Conservation (phyloP, 1,284 basidiomycete species). For the Malassezia vespertilionis region DNA sequence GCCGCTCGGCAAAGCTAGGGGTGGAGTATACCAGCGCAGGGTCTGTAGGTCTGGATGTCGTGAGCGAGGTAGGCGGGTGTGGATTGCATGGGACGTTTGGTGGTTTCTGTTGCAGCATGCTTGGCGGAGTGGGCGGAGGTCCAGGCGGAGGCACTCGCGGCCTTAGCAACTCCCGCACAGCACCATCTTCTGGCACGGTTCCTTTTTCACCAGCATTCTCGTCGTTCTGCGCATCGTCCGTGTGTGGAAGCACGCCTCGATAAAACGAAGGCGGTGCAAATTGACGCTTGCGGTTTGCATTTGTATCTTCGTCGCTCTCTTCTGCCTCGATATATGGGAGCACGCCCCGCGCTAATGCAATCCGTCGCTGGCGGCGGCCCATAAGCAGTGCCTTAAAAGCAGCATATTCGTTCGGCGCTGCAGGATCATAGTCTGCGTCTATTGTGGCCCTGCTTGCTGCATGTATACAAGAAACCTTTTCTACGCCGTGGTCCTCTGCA, state of each 20-base stretch:
- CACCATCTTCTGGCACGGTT: no score
- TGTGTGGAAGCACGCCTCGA: no score
- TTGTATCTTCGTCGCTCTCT: conserved; percentile 4
- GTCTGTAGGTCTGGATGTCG: neutral
- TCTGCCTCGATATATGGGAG: conserved; percentile 11
- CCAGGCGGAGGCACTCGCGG: no score
- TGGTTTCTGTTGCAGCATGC: no score
- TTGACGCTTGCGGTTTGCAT: conserved; percentile 1
- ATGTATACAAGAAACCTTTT: conserved; percentile 29
- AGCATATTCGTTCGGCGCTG: conserved; percentile 37
- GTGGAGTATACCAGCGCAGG: neutral
- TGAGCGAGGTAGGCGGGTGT: no score
- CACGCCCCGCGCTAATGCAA: conserved; percentile 4
- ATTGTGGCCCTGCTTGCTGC: neutral
- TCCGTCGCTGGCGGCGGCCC: conserved; percentile 19
- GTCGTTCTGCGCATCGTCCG: no score
- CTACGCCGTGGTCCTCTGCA: conserved; percentile 32
- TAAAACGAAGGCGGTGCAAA: conserved; percentile 18
- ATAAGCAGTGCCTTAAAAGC: conserved; percentile 28
- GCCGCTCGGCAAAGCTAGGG: conserved; percentile 25
- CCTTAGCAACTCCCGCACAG: no score
- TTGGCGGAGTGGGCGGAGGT: no score
- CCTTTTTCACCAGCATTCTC: no score
- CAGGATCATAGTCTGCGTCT: conserved; percentile 32
- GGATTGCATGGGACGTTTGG: no score